Percentiles rank a stretch among this genome's conserved stretches.
These are phyloP conservation scores for Rossbeevera mucosa DNA, from an alignment of 768 basidiomycete species.

Conservation along the genomic window DNA sequence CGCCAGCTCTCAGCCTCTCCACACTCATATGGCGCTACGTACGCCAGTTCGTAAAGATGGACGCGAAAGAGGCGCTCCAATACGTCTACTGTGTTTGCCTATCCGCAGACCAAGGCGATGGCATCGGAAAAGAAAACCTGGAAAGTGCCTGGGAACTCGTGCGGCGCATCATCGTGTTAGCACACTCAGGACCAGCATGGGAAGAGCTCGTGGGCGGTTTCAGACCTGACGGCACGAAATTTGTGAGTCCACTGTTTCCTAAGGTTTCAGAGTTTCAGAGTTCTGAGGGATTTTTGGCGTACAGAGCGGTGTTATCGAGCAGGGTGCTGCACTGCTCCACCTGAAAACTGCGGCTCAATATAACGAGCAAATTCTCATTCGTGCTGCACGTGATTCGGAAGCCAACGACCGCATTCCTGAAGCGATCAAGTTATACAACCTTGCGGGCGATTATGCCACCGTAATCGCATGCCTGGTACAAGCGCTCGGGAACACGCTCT, in stretches of 20 bases:
- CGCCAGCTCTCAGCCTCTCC: constrained; percentile 74
- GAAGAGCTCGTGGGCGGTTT: constrained; percentile 94
- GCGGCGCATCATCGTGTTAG: constrained; percentile 71
- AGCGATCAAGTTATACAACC: constrained; percentile 93
- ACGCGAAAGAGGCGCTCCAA: constrained; percentile 90
- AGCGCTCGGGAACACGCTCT: constrained; percentile 79
- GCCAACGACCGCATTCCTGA: constrained; percentile 82
- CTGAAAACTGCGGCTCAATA: constrained; percentile 63
- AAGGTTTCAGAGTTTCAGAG: not conserved
- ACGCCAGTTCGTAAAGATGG: constrained; percentile 87
- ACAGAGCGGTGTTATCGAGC: constrained; percentile 85
- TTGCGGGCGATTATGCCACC: constrained; percentile 85
- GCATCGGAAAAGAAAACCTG: constrained; percentile 79
- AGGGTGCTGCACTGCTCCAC: constrained; percentile 70
- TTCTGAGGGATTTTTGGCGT: not conserved
- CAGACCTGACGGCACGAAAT: constrained; percentile 81
- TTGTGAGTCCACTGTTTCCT: constrained; percentile 48
- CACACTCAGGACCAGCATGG: constrained; percentile 79
- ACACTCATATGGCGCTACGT: constrained; percentile 91
- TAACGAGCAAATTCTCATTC: constrained; percentile 76
- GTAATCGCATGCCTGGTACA: constrained; percentile 85
- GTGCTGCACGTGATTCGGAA: constrained; percentile 77
- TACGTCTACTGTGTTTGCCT: constrained; percentile 88
- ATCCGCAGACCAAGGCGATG: constrained; percentile 62
- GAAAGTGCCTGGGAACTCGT: constrained; percentile 78